Conservation (phyloP, 139 green algal species). For the Chlamydomonas sp. region DNA sequence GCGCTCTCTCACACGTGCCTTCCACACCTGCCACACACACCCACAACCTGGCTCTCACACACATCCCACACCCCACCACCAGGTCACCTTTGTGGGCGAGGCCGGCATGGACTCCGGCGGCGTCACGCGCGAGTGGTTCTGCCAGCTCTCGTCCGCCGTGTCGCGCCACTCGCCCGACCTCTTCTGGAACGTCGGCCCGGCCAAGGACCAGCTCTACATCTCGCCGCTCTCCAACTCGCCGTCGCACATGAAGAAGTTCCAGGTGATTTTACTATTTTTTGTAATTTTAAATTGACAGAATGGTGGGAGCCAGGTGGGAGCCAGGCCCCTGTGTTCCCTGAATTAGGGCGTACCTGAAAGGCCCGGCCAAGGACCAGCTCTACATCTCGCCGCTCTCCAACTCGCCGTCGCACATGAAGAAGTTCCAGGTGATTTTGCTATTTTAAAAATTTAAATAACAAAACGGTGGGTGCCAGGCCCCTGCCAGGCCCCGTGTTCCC, state of each 20-base stretch:
- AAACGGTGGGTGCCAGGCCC: too few species aligned
- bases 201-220: conserved; percentile 51
- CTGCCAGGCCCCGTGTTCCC: too few species aligned
- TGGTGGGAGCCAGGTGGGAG: too few species aligned
- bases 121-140: conserved; percentile 58
- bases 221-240: conserved; percentile 41
- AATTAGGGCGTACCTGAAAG: too few species aligned
- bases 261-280: too few species aligned
- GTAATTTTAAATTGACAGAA: too few species aligned
- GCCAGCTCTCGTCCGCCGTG: conserved; percentile 42
- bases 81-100: conserved; percentile 46
- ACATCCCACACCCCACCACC: not conserved
- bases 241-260: conserved; percentile 49
- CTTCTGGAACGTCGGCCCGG: conserved; percentile 41
- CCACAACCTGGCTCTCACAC: not conserved
- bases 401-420: conserved; percentile 43
- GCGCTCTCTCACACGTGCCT: too few species aligned
- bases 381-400: conserved; percentile 50
- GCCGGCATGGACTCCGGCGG: conserved; percentile 53
- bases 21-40: not conserved
- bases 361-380: conserved; percentile 40
- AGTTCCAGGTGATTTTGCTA: too few species aligned
- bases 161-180: conserved; percentile 42
- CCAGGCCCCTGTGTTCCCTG: too few species aligned
- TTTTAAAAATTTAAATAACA: too few species aligned